Base-by-base conservation (phyloP, 2,329 filamentous ascomycete genomes). In the Aureobasidium uvarum region DNA sequence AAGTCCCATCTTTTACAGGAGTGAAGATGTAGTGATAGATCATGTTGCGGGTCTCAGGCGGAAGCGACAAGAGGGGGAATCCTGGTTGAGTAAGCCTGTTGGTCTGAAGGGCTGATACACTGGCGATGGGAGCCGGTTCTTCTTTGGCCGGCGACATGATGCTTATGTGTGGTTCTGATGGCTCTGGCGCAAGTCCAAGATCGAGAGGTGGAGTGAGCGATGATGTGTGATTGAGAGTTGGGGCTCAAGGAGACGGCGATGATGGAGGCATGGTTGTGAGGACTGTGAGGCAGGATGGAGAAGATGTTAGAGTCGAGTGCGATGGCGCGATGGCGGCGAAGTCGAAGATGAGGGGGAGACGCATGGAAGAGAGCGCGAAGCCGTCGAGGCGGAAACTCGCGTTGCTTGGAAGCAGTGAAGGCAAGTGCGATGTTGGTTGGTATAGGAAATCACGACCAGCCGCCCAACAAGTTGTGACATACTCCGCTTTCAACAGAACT, bases 1-100 rank as follows among this genome's bases (percentile, higher is more conserved):
- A 43, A 41, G 18, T 43, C 8, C n/a, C 28, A 20, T 43, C 54
- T 33, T 18, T 23, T 10, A n/a, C 54, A 20, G 39, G 25, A n/a
- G 39, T 33, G 18, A 58, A 58, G 16, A 58, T 25, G 18, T 31
- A 33, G 16, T 45, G 14, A 10, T 45, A 58, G 23, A 58, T 58
- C 54, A 43, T 43, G 25, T 58, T 58, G 54, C 54, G 54, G 5
- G 45, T 31, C 39, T 58, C 54, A 58, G 54, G 39, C 23, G 54
- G 54, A 16, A 58, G 54, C 54, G 54, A 58, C 54, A 58, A 58
- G 18, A 58, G 20, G 14, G 38, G 3, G 5, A 58, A 38, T 11
- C 38, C 8, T 31, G 38, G 0, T 39, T 45, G 54, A 31, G 25
- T 5, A 3, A 23, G 18, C 36, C 45, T 33, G 16, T 2, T n/a